Base-by-base conservation (phyloP, 2,329 filamentous ascomycete species). In the Periglandula ipomoeae region DNA sequence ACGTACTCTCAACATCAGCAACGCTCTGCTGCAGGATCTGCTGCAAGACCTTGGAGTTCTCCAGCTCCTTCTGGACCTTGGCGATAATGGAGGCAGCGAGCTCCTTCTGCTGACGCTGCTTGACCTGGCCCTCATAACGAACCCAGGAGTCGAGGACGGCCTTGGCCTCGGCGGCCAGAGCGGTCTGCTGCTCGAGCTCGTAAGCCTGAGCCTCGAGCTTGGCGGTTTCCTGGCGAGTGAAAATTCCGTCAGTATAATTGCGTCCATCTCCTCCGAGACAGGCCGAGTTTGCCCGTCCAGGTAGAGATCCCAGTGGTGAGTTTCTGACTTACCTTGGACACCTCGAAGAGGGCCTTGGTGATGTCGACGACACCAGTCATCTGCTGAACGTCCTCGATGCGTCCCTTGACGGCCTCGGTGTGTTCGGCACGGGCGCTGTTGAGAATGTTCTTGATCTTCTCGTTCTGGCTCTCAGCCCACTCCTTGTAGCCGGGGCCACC, bases 61-160 rank as follows among this genome's bases (percentile, higher is more conserved):
- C 88, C 51, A 98, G 83, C 80, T 97, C 91, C 83, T 97, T 97
- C 73, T 87, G 85, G 67, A 97, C 93, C 83, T 96, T 98, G 78
- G 86, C 82, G 65, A 98, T 97, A 71, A 98, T 78, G 70, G 75
- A 82, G 67, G 95, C 84, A 56, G 93, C 89, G 58, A 98, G 82
- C 80, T 98, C 93, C 73, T 80, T 85, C 81, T 98, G 93, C 79
- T 98, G 89, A 70, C 93, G 86, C 78, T 91, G 86, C 87, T 97
- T 98, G 66, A 98, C 90, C 79, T 97, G 93, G 62, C 87, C 77
- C 78, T 98, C 93, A 73, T 98, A 98, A 69, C 93, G 87, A 57
- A 97, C 90, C 94, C 93, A 98, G 50, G 89, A 96, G 70, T 98
- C 93, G 57, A 98, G 84, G 52, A 97, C 93, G 53, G 79, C 65